phyloP scores from a whole-genome alignment of 2,329 filamentous ascomycete species.

The Davidsoniella neocaledoniae region DNA sequence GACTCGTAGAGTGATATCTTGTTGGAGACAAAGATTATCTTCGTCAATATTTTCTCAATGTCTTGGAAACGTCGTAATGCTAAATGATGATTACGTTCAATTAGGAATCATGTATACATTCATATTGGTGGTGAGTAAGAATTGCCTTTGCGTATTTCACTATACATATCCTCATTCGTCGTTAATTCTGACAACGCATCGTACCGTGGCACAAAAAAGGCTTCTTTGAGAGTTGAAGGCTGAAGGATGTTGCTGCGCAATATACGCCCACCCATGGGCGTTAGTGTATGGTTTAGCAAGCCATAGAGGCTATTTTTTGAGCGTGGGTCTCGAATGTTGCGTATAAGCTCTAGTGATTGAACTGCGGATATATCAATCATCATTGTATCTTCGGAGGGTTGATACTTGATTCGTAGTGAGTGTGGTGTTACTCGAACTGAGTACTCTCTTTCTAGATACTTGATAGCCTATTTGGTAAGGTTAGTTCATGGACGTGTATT shows the following conservation, averaged over 20 bases:
- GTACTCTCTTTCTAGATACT: conserved; percentile 59
- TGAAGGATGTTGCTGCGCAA: conserved; percentile 78
- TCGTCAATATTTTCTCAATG: conserved; percentile 43
- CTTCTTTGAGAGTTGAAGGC: conserved; percentile 53
- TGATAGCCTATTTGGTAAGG: conserved; percentile 43
- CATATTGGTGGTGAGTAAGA: not conserved
- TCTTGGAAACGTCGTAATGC: conserved; percentile 44
- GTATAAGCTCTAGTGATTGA: conserved; percentile 71
- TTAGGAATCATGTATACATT: not conserved
- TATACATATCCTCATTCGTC: conserved; percentile 72
- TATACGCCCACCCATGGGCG: conserved; percentile 75
- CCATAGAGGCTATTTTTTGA: conserved; percentile 75
- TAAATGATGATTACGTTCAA: not conserved
- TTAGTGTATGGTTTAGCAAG: conserved; percentile 66
- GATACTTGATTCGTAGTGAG: conserved; percentile 71
- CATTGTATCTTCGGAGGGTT: conserved; percentile 83
- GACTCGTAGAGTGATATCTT: conserved; percentile 49
- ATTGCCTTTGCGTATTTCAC: conserved; percentile 50
- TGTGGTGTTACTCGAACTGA: conserved; percentile 55
- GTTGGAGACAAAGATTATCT: conserved; percentile 63
- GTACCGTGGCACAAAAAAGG: conserved; percentile 54
- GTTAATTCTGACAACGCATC: conserved; percentile 73
- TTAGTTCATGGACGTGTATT: not conserved
- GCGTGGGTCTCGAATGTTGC: conserved; percentile 62
- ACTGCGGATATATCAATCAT: conserved; percentile 88